Evolutionary conservation across 2,329 filamentous ascomycete genomes (phyloP), one percentile per base, ranked within the genome.

Genomic region (Chalaropsis thielavioides): DNA sequence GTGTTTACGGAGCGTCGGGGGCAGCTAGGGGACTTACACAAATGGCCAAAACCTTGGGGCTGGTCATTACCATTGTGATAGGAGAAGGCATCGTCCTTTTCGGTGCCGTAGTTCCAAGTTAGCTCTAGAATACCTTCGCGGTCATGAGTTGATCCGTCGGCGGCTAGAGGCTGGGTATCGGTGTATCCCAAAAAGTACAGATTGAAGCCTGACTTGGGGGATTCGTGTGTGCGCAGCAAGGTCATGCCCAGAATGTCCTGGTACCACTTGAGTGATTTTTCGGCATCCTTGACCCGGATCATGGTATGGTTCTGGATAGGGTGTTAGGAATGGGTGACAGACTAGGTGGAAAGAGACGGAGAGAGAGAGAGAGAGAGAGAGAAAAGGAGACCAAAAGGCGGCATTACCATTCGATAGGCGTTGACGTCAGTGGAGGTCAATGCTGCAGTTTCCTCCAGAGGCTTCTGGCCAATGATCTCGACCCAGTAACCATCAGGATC

Each of bases 31-130:
- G 61, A 79, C 83, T 77, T 75, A 88, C 90, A 95, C 68, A 96
- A 91, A 72, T 96, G 92, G 0, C 92, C 92, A 69, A 96, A 97
- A 0, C 94, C 94, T 74, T 96, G 91, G 0, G 92, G 92, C 74
- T 95, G 80, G 51, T 86, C 80, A 74, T 99, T 99, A 44, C 94
- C 94, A 70, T 95, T 86, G 76, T 99, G 92, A 74, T 99, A 99
- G 69, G 82, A 83, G 73, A 96, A 94, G 69, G 78, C 78, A 65
- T 85, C 83, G 68, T 97, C 88, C 73, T 92, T 94, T 77, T 97
- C 92, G 0, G 89, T 92, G 44, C 84, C 85, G 69, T 87, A 83
- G 72, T 87, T 87, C 88, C 89, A 96, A 10, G 92, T 96, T 69
- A 97, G 76, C 77, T 97, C 92, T 4, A 97, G 80, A 44, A 97